Evolutionary conservation across 257 asterid genomes (phyloP).

Genomic region (Solanum commersonii): DNA sequence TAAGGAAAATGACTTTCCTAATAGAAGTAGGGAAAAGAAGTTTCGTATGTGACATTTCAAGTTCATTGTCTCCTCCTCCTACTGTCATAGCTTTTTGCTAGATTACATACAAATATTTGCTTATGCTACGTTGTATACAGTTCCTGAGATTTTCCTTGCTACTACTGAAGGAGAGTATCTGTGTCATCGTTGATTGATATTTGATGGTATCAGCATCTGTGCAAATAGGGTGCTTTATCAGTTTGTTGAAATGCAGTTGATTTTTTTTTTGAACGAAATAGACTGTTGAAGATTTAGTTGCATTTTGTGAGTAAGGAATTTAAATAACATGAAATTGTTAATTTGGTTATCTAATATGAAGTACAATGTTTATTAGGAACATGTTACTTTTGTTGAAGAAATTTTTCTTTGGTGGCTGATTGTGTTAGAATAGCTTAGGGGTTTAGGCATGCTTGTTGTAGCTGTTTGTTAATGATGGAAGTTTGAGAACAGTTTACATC

Average conservation of each 20-base stretch:
- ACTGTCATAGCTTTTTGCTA: no score
- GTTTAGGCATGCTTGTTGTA: background rate
- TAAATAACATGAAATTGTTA: background rate
- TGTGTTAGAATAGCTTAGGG: background rate
- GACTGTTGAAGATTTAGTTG: background rate
- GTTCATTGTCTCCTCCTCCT: background rate
- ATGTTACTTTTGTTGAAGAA: background rate
- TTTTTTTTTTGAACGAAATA: background rate
- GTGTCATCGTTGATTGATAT: background rate
- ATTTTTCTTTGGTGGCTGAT: background rate
- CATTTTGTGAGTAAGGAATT: background rate
- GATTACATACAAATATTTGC: background rate
- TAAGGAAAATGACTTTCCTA: background rate
- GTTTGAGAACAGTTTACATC: background rate
- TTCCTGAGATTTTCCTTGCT: background rate
- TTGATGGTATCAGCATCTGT: background rate
- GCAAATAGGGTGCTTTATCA: background rate
- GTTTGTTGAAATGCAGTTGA: background rate
- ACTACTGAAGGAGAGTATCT: background rate
- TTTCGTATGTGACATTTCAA: background rate
- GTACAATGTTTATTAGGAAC: background rate
- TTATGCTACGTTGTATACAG: background rate
- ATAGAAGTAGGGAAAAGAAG: background rate
- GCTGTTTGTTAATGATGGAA: background rate
- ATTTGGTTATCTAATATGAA: background rate